Base-by-base conservation (phyloP, 2,329 filamentous ascomycete species). In the Beauveria sp. region DNA sequence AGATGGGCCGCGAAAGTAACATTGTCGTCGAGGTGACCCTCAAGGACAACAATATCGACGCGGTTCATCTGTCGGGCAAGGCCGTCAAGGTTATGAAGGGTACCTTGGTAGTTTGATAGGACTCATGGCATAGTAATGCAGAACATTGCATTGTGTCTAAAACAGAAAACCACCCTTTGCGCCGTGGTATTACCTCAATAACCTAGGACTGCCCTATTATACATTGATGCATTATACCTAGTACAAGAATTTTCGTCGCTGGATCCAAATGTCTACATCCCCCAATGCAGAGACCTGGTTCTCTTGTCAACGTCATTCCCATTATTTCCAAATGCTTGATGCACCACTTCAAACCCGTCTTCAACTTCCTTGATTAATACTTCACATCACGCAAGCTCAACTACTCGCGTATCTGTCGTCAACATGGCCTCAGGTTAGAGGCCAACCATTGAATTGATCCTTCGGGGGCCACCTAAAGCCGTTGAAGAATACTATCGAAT, bases 1-100 rank as follows among this genome's bases (percentile, higher is more conserved):
- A 89, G 73, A 88, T 89, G 82, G 86, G 85, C 6, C 73, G 85
- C 65, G 74, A 74, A 70, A 85, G 82, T 67, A 73, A 79, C 54
- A 83, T 84, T 53, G 67, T 71, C 45, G 77, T 84, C 42, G 75
- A 80, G 60, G 74, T 81, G n/a, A 65, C 62, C 42, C 58, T 71
- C 43, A 70, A 71, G 52, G 70, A 68, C 60, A 66, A 67, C 24
- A 63, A 68, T 45, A 69, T 76, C 46, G 65, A 70, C 43, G 63
- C 63, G 9, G 71, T 75, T 34, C 68, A 67, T 43, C 67, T 76
- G 53, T 70, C 70, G 9, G 74, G 74, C 10, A 69, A 73, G 9
- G 74, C 74, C 30, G 67, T 68, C 12, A 67, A 71, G 61, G 69
- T 75, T 26, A 75, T 74, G 73, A 67, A 67, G 43, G 74, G 73